A percentile compares a stretch with the other conserved stretches of the same genome.
Conservation (phyloP, 345 rosid genomes). For the Tarenaya hassleriana region DNA sequence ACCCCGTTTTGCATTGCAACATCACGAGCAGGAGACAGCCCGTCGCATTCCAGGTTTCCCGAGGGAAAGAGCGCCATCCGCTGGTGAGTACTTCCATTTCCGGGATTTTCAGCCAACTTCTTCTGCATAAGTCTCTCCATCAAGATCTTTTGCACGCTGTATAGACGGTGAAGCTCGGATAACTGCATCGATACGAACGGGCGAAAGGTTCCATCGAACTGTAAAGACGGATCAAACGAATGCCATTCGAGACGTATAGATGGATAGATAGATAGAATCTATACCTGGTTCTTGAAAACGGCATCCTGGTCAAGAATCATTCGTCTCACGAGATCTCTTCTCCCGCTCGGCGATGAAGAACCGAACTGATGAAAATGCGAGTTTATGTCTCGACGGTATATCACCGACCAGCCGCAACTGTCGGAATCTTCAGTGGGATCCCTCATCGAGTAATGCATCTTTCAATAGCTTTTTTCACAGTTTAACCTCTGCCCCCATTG, state of each 20-base stretch:
- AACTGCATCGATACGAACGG: constrained; percentile 14
- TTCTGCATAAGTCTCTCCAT: constrained; percentile 54
- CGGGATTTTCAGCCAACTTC: constrained; percentile 22
- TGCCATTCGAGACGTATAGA: background rate
- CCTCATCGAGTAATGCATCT: constrained; percentile 70
- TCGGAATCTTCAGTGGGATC: constrained; percentile 67
- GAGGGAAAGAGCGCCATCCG: constrained; percentile 47
- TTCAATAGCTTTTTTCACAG: no score
- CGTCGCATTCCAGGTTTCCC: constrained; percentile 40
- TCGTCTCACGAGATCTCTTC: constrained; percentile 48
- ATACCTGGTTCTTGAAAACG: constrained; percentile 64
- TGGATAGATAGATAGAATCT: background rate
- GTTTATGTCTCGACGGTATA: constrained; percentile 43
- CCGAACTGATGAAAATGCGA: constrained; percentile 43
- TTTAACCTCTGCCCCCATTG: constrained; percentile 79
- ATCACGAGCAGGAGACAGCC: no score
- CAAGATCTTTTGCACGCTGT: constrained; percentile 53
- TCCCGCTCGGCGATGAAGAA: constrained; percentile 36
- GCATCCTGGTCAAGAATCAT: constrained; percentile 74
- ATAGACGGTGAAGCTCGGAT: constrained; percentile 61
- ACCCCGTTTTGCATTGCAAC: no score
- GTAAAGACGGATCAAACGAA: background rate
- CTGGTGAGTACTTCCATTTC: constrained; percentile 40
- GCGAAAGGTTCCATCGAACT: background rate
- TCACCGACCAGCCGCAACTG: constrained; percentile 54